Evolutionary conservation across 2,329 filamentous ascomycete species (phyloP).

Genomic region (Xylaria multiplex): DNA sequence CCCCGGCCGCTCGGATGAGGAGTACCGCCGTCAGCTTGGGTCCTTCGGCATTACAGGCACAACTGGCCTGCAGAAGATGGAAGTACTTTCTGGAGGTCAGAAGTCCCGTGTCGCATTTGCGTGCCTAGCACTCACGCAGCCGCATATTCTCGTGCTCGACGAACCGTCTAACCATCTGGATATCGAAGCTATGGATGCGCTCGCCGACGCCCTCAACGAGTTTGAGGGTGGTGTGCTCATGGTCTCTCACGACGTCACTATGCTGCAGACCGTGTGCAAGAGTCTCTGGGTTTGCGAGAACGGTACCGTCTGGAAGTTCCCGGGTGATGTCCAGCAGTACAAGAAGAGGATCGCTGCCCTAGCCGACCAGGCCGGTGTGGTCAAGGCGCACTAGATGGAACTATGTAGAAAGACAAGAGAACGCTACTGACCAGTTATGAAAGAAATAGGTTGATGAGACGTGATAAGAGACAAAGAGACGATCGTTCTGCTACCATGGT

Average conservation of each 20-base stretch:
- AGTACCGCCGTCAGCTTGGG: constrained; percentile 93
- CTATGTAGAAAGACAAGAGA: constrained; percentile 1
- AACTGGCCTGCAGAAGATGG: constrained; percentile 97
- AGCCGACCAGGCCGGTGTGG: constrained; percentile 88
- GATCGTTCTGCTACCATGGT: not conserved
- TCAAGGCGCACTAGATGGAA: constrained; percentile 66
- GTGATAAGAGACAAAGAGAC: not conserved
- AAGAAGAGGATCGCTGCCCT: constrained; percentile 96
- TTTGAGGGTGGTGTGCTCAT: constrained; percentile 97
- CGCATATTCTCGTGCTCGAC: constrained; percentile 96
- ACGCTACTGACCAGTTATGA: constrained; percentile 13
- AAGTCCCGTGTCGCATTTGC: constrained; percentile 98
- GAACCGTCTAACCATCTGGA: constrained; percentile 98
- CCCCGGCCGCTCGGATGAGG: constrained; percentile 91
- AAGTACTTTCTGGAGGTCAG: constrained; percentile 90
- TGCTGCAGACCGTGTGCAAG: constrained; percentile 95
- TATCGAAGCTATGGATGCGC: constrained; percentile 98
- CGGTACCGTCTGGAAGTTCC: constrained; percentile 94
- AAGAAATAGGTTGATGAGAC: constrained; percentile 7
- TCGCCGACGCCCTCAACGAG: constrained; percentile 81
- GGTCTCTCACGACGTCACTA: constrained; percentile 99
- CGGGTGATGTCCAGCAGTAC: constrained; percentile 93
- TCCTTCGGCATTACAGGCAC: constrained; percentile 92
- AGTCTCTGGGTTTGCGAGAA: constrained; percentile 96
- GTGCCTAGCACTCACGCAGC: constrained; percentile 92